Percentiles rank a stretch among this genome's conserved stretches.
phyloP scores from a whole-genome alignment of 352 stramenopile species.

The Phytophthora fragariaefolia region DNA sequence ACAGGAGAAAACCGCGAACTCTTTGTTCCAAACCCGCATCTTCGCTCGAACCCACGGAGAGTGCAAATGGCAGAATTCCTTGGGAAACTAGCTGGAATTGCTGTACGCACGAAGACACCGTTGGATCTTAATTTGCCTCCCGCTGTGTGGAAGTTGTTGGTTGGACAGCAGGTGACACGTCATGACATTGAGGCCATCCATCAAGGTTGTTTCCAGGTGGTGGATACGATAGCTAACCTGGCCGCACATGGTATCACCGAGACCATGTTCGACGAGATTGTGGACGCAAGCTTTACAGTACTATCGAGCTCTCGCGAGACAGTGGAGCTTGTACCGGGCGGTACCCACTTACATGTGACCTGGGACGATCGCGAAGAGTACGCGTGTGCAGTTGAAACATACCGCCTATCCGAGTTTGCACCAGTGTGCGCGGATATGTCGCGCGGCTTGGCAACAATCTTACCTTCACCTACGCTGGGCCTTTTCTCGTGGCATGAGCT shows the following conservation, averaged over 20 bases:
- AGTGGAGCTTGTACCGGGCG: constrained; percentile 85
- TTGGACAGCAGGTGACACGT: constrained; percentile 73
- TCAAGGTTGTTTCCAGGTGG: constrained; percentile 85
- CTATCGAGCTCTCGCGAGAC: constrained; percentile 80
- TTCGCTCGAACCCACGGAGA: constrained; percentile 53
- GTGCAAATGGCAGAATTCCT: constrained; percentile 94
- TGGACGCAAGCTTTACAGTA: constrained; percentile 91
- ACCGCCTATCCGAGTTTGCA: constrained; percentile 85
- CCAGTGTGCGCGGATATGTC: constrained; percentile 74
- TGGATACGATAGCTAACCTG: constrained; percentile 91
- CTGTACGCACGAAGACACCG: constrained; percentile 93
- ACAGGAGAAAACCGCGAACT: constrained; percentile 91
- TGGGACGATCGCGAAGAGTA: constrained; percentile 92
- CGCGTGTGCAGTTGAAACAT: constrained; percentile 75
- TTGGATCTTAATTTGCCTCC: constrained; percentile 92
- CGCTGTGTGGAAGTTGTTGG: constrained; percentile 94
- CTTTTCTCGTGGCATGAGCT: constrained; percentile 92
- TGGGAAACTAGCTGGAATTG: constrained; percentile 94
- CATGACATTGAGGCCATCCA: constrained; percentile 89
- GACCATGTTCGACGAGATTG: constrained; percentile 91
- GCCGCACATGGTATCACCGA: constrained; percentile 80
- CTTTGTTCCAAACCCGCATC: constrained; percentile 79
- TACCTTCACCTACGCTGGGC: constrained; percentile 75
- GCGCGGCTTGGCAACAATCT: constrained; percentile 86
- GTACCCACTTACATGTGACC: constrained; percentile 80